phyloP scores from a whole-genome alignment of 495 filamentous ascomycete species.

The Podospora anserina region DNA sequence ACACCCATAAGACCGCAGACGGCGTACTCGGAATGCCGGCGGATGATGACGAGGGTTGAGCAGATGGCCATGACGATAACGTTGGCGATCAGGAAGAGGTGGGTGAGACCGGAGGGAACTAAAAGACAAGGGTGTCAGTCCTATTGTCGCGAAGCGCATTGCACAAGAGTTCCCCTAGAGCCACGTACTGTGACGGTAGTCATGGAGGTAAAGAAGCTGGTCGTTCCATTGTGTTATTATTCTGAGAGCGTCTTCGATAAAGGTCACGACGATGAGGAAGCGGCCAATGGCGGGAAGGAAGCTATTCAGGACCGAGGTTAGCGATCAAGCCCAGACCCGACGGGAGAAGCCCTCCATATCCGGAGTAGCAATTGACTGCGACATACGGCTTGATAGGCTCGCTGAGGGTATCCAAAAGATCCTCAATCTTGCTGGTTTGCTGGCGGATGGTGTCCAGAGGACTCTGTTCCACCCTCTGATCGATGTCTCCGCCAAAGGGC shows the following conservation, averaged over 20 bases:
- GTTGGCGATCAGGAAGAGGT: conserved; percentile 89
- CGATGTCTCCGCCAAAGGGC: conserved; percentile 58
- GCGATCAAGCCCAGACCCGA: not conserved
- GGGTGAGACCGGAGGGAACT: conserved; percentile 90
- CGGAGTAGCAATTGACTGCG: conserved; percentile 8
- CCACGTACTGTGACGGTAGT: conserved; percentile 83
- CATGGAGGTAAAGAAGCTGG: conserved; percentile 87
- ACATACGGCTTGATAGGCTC: conserved; percentile 97
- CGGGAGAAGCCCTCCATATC: too few relatives aligned
- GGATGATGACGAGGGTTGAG: conserved; percentile 81
- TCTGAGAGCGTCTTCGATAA: conserved; percentile 91
- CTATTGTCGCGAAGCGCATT: not conserved
- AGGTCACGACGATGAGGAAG: conserved; percentile 97
- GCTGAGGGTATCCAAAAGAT: conserved; percentile 80
- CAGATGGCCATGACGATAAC: conserved; percentile 83
- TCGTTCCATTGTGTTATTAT: conserved; percentile 98
- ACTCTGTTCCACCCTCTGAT: conserved; percentile 66
- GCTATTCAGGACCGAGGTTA: conserved; percentile 43
- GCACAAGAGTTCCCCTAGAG: not conserved
- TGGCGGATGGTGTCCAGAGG: conserved; percentile 87
- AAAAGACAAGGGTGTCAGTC: not conserved
- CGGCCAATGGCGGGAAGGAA: conserved; percentile 93
- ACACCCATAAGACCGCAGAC: conserved; percentile 86
- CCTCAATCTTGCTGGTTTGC: conserved; percentile 98
- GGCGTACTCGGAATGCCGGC: conserved; percentile 87